Evolutionary conservation across 1,284 basidiomycete species (phyloP), one percentile per base, ranked within the genome.

Genomic region (Pascua sp.): DNA sequence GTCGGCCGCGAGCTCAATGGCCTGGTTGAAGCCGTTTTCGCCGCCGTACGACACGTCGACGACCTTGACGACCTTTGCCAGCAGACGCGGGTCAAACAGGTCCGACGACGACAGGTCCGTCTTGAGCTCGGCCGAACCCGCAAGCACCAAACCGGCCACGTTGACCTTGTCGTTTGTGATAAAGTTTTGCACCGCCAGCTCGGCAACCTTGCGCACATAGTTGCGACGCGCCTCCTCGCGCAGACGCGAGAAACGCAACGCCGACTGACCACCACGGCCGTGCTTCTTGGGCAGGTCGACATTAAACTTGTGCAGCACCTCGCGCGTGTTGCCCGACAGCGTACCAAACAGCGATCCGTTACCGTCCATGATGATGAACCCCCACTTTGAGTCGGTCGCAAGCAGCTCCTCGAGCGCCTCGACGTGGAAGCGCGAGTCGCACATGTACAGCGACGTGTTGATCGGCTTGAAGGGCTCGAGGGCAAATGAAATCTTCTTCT

Each of bases 261-360:
- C 96, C 60, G 96, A 99, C 80, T 99, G 96, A 81, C 96, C 96
- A 87, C 96, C 96, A 84, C 96, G 95, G 68, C 93, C 93, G 79
- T 98, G 96, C 83, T 99, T 99, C 83, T 98, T 99, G 51, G 96
- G 96, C 17, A 99, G 84, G 80, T 98, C 96, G 74, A 99, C 96
- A 41, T 89, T 93, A 80, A 99, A 96, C 78, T 98, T 99, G 81
- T 98, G 93, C 57, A 97, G 83, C 53, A 99, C 85, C 63, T 97
- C 94, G 66, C 96, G 90, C 17, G 96, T 97, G 80, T 98, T 99
- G 53, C 96, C 96, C 0, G 93, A 86, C 48, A 99, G 85, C 4
- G 90, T 92, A 63, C 96, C 96, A 67, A 98, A 98, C 46, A 99
- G 87, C 17, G 73, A 70, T 56, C 72, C 72, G 64, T 74, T 76